Base-by-base conservation (phyloP, 352 stramenopile genomes). In the Elongisporangium undulatum region DNA sequence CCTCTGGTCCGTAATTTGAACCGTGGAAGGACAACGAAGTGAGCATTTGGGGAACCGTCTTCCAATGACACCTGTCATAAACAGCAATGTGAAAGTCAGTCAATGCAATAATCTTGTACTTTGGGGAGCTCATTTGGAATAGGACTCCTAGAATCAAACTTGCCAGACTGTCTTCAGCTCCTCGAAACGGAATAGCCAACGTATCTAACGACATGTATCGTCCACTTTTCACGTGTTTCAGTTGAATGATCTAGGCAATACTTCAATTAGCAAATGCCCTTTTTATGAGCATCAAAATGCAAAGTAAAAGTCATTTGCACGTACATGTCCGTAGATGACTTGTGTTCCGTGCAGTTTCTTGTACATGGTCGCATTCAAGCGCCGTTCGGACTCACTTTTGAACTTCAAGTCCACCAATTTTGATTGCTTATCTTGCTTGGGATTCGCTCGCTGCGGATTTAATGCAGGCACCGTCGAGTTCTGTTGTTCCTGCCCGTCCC, bases 301-400 rank as follows among this genome's bases (percentile, higher is more conserved):
- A 50, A 34, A 19, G 45, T 9, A 21, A 53, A 2, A 20, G 20
- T 13, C 4, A 21, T 16, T 26, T 26, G 23, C 23, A 51, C 38
- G 34, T 61, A 89, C 81, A 56, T 90, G 77, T 51, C 82, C 82
- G 19, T 91, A 91, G 8, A 78, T 82, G 17, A 91, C 77, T 57
- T 82, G 73, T 0, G 66, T 72, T 3, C 79, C 79, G 54, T 73
- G 71, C 34, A 88, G 63, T 24, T 88, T 87, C 62, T 84, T 77
- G 71, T 89, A 87, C 72, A 82, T 85, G 38, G 78, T 85, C 9
- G 74, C 68, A 57, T 91, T 91, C n/a, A 91, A 60, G 9, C 82
- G 68, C 1, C 66, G 68, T 58, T 91, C 79, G 7, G 82, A 77
- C 48, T 87, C 74, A 39, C 82, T 89, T 57, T 89, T 90, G 38